phyloP scores from a whole-genome alignment of 1,284 basidiomycete species.

The Cutaneotrichosporon spelunceum region DNA sequence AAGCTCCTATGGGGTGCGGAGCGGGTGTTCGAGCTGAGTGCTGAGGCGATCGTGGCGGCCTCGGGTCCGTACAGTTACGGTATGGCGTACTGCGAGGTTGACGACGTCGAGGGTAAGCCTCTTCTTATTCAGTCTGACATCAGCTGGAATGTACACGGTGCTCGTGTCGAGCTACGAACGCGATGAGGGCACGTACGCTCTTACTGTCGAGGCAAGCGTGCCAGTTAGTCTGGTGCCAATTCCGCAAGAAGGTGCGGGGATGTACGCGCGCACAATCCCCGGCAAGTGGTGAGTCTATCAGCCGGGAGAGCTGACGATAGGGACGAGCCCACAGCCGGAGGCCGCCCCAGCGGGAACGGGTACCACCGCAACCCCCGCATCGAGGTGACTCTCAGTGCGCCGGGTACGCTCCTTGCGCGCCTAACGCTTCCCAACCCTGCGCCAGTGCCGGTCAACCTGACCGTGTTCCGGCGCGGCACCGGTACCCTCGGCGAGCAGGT shows the following conservation, averaged over 20 bases:
- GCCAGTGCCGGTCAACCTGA: conserved; percentile 47
- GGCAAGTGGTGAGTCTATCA: conserved; percentile 64
- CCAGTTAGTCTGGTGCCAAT: conserved; percentile 52
- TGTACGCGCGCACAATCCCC: conserved; percentile 68
- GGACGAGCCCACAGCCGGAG: conserved; percentile 59
- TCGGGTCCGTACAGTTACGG: conserved; percentile 83
- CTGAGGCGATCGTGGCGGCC: conserved; percentile 15
- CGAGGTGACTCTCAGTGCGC: conserved; percentile 59
- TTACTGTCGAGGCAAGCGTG: conserved; percentile 63
- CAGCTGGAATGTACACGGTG: conserved; percentile 77
- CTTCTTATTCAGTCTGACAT: neutral
- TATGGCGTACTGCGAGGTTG: conserved; percentile 59
- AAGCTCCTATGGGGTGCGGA: conserved; percentile 72
- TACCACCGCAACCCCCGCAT: conserved; percentile 69
- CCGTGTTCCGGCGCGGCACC: conserved; percentile 41
- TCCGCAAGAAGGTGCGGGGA: conserved; percentile 79
- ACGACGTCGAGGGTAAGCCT: conserved; percentile 59
- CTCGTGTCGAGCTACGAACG: conserved; percentile 80
- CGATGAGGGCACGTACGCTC: conserved; percentile 62
- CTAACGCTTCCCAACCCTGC: conserved; percentile 20
- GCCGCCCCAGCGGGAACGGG: conserved; percentile 62
- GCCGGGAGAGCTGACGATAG: conserved; percentile 45
- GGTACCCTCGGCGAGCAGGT: conserved; percentile 55
- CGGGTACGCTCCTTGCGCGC: conserved; percentile 59
- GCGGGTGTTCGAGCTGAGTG: conserved; percentile 62